phyloP scores from a whole-genome alignment of 2,329 filamentous ascomycete genomes.

The Microdochium bolleyi region DNA sequence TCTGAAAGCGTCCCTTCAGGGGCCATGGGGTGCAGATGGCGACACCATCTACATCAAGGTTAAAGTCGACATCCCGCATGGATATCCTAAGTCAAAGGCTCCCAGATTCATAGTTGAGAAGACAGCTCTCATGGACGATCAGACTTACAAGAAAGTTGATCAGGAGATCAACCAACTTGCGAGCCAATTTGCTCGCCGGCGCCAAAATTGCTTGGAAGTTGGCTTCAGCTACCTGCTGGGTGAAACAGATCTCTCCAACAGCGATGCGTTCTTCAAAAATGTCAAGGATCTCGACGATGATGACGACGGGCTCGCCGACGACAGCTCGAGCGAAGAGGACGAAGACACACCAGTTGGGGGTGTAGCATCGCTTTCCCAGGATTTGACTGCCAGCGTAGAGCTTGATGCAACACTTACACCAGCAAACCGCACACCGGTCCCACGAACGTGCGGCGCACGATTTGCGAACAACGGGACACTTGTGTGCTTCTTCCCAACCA shows the following conservation, averaged over 20 bases:
- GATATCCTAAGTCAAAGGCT: slow-evolving; percentile 49
- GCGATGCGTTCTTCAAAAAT: slow-evolving; percentile 54
- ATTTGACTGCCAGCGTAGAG: slow-evolving; percentile 46
- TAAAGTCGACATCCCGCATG: slow-evolving; percentile 49
- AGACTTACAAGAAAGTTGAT: slow-evolving; percentile 43
- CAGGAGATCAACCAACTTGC: slow-evolving; percentile 49
- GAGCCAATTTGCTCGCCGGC: slow-evolving; percentile 44
- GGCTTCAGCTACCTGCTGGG: slow-evolving; percentile 56
- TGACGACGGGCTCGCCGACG: slow-evolving; percentile 51
- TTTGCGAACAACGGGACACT: slow-evolving; percentile 56
- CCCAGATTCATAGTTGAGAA: slow-evolving; percentile 55
- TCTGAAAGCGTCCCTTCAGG: slow-evolving; percentile 53
- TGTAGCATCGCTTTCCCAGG: slow-evolving; percentile 54
- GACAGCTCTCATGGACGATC: slow-evolving; percentile 52
- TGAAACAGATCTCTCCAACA: slow-evolving; percentile 52
- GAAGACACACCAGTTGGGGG: slow-evolving; percentile 49
- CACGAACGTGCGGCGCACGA: slow-evolving; percentile 50
- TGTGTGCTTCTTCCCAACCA: slow-evolving; percentile 62
- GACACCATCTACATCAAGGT: slow-evolving; percentile 55
- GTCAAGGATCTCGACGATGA: slow-evolving; percentile 55
- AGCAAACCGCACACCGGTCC: slow-evolving; percentile 42
- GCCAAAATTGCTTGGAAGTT: slow-evolving; percentile 54
- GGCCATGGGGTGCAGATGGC: slow-evolving; percentile 52
- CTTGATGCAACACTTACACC: slow-evolving; percentile 44
- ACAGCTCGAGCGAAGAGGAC: slow-evolving; percentile 80